A percentile compares a stretch with the other conserved stretches of the same genome.
Evolutionary conservation across 805 yeast genomes (phyloP).

Genomic region (Komagataella mondaviorum): DNA sequence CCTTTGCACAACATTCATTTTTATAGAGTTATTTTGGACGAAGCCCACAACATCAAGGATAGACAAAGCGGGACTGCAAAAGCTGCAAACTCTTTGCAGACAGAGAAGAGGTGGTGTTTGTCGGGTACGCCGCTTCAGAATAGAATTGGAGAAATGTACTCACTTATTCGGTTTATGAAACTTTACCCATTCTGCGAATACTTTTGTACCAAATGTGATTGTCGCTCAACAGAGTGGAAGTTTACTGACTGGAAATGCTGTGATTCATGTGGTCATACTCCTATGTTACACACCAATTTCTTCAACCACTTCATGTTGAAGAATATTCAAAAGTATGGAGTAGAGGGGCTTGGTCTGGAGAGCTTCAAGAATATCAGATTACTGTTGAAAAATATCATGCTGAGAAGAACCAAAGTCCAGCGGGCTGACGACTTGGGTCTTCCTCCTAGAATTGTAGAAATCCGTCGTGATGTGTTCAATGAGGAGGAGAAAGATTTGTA

Average conservation of each 20-base stretch:
- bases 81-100: constrained; percentile 66
- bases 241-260: constrained; percentile 78
- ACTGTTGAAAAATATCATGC: constrained; percentile 69
- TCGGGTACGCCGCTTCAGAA: constrained; percentile 96
- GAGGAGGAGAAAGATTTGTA: constrained; percentile 93
- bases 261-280: constrained; percentile 77
- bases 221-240: constrained; percentile 72
- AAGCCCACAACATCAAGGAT: constrained; percentile 96
- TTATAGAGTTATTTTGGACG: constrained; percentile 83
- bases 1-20: constrained; percentile 63
- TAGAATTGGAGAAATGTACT: constrained; percentile 92
- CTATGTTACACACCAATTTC: constrained; percentile 90
- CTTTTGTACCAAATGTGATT: constrained; percentile 88
- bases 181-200: constrained; percentile 80
- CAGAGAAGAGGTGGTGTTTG: constrained; percentile 78
- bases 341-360: constrained; percentile 65
- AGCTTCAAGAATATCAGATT: constrained; percentile 70
- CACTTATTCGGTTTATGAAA: constrained; percentile 73
- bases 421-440: constrained; percentile 95
- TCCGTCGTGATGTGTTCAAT: constrained; percentile 77
- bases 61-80: constrained; percentile 87
- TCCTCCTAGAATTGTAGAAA: constrained; percentile 90
- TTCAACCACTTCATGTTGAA: constrained; percentile 94
- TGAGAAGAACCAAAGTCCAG: constrained; percentile 89
- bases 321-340: constrained; percentile 79